Conservation (phyloP, 179 eudicot species). For the Dionaea muscipula region DNA sequence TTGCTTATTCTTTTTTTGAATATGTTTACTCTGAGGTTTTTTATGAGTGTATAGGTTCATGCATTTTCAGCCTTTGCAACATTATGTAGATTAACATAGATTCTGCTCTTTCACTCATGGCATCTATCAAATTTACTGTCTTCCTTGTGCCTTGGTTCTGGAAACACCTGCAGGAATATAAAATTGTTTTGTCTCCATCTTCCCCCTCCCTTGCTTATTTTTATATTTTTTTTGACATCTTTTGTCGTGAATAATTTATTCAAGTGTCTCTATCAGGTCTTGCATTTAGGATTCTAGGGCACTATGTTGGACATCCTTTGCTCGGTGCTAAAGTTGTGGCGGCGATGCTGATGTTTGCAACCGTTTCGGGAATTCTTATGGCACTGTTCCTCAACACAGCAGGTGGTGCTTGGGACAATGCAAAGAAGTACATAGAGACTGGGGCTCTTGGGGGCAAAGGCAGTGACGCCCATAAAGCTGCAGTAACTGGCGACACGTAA, state of each 20-base stretch:
- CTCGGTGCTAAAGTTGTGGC: constrained; percentile 99
- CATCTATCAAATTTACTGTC: no score
- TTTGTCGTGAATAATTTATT: not conserved
- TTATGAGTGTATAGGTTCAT: no score
- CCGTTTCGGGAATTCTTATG: constrained; percentile 95
- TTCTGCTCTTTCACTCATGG: no score
- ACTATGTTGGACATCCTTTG: constrained; percentile 75
- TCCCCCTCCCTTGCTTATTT: no score
- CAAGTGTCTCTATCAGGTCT: constrained; percentile 36
- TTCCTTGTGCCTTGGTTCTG: no score
- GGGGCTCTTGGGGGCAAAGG: constrained; percentile 99
- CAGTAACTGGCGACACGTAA: constrained; percentile 98
- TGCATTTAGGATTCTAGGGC: constrained; percentile 66
- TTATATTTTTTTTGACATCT: not conserved
- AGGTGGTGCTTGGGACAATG: constrained; percentile 99
- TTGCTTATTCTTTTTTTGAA: no score
- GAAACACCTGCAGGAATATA: no score
- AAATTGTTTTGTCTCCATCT: not conserved
- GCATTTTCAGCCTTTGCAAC: no score
- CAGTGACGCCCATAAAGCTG: constrained; percentile 93
- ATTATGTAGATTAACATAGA: no score
- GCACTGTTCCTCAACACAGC: constrained; percentile 96
- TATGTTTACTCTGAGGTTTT: no score
- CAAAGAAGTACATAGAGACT: constrained; percentile 94
- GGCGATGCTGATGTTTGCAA: constrained; percentile 88